Conservation (phyloP, 2,329 filamentous ascomycete species). For the Keithomyces neogunnii region DNA sequence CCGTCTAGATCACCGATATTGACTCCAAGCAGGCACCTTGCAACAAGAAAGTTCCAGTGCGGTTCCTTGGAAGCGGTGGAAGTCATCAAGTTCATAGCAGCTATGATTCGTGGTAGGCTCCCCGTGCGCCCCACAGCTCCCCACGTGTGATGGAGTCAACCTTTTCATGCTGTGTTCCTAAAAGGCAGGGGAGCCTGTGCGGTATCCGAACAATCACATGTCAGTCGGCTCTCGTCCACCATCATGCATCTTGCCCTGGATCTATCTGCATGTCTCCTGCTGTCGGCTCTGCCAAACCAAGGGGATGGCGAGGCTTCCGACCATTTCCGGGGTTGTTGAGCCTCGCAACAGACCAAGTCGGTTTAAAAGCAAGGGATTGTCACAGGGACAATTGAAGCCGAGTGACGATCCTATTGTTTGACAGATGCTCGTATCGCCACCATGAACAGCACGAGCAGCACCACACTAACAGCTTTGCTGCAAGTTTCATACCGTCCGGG, state of each 20-base stretch:
- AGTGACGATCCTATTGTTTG: neutral
- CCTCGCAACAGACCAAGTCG: neutral
- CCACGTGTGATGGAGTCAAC: neutral
- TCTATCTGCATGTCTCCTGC: neutral
- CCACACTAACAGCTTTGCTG: neutral
- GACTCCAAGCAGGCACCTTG: too few relatives aligned
- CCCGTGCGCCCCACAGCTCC: neutral
- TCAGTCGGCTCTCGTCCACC: neutral
- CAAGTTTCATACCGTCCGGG: neutral
- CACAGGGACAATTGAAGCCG: neutral
- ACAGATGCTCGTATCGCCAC: neutral
- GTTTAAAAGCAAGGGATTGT: neutral
- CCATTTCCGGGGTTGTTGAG: slow-evolving; percentile 1
- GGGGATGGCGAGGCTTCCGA: neutral
- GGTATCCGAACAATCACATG: slow-evolving; percentile 3
- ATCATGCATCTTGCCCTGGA: too few relatives aligned
- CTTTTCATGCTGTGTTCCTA: too few relatives aligned
- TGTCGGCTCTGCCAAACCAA: neutral
- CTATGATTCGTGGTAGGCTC: neutral
- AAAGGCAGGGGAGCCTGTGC: too few relatives aligned
- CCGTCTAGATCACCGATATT: too few relatives aligned
- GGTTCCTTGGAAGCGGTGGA: too few relatives aligned
- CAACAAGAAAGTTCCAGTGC: too few relatives aligned
- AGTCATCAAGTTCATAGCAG: neutral
- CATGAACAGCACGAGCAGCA: neutral